Conservation (phyloP, 768 basidiomycete species). For the Mycena metata region DNA sequence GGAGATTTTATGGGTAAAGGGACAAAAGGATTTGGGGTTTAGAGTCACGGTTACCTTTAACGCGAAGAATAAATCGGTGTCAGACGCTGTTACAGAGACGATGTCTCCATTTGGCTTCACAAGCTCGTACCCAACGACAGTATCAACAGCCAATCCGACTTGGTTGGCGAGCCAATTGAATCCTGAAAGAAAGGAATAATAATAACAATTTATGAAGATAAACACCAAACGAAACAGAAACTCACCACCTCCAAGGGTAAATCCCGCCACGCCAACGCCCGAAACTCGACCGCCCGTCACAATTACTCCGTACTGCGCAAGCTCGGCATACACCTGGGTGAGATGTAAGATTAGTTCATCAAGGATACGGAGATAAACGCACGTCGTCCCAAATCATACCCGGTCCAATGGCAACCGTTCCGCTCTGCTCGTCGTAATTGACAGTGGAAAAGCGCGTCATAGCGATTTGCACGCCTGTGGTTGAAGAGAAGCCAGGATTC, state of each 20-base stretch:
- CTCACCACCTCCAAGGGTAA: conserved; percentile 70
- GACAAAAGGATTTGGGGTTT: no score
- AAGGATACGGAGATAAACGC: neutral
- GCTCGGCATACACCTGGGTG: conserved; percentile 56
- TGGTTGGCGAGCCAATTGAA: conserved; percentile 77
- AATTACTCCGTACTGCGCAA: conserved; percentile 62
- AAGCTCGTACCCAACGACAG: conserved; percentile 66
- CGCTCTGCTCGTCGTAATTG: conserved; percentile 52
- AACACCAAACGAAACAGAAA: neutral
- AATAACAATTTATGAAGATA: no score
- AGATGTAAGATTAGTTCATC: no score
- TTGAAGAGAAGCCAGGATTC: conserved; percentile 73
- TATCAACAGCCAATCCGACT: conserved; percentile 71
- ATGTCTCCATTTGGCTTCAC: conserved; percentile 68
- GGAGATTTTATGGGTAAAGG: neutral
- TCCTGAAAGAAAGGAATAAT: conserved; percentile 38
- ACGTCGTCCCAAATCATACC: conserved; percentile 76
- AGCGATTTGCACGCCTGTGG: conserved; percentile 69
- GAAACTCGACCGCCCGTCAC: conserved; percentile 72
- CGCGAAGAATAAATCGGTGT: conserved; percentile 57
- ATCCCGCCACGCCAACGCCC: conserved; percentile 72
- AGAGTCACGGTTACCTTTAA: conserved; percentile 52
- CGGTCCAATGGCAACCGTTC: conserved; percentile 59
- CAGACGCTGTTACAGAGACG: conserved; percentile 49
- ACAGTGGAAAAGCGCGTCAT: conserved; percentile 64